phyloP scores from a whole-genome alignment of 1,284 basidiomycete genomes.

The Neotropicomus parvogracilis region DNA sequence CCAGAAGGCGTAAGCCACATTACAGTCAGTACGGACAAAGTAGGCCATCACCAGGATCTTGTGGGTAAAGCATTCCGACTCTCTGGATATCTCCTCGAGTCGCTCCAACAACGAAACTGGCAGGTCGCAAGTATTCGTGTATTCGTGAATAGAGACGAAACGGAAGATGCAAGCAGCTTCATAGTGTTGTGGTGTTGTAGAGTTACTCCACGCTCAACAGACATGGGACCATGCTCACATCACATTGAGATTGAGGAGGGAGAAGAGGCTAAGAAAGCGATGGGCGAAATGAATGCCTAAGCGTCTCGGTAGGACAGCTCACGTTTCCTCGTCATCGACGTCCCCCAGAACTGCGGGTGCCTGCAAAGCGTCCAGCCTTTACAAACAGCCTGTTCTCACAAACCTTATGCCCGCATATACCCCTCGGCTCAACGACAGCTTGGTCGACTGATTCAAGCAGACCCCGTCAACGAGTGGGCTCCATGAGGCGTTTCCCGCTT shows the following conservation, averaged over 20 bases:
- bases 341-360: conserved; percentile 27
- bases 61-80: conserved; percentile 15
- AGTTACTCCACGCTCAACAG: too few relatives aligned
- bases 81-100: neutral
- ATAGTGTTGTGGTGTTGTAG: too few relatives aligned
- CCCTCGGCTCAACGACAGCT: neutral
- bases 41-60: conserved; percentile 14
- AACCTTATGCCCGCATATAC: conserved; percentile 14
- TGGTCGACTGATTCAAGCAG: neutral
- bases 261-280: conserved; percentile 11
- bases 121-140: neutral
- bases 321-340: conserved; percentile 33
- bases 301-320: conserved; percentile 2
- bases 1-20: neutral
- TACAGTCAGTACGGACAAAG: neutral
- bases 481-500: conserved; percentile 10
- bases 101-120: conserved; percentile 9
- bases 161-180: neutral
- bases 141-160: neutral
- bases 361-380: conserved; percentile 14
- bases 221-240: conserved; percentile 3
- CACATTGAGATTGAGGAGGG: conserved; percentile 14
- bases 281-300: neutral
- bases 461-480: neutral
- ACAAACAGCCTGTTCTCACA: neutral